Evolutionary conservation across 2,329 filamentous ascomycete species (phyloP).

Genomic region (Aureobasidium sp.): DNA sequence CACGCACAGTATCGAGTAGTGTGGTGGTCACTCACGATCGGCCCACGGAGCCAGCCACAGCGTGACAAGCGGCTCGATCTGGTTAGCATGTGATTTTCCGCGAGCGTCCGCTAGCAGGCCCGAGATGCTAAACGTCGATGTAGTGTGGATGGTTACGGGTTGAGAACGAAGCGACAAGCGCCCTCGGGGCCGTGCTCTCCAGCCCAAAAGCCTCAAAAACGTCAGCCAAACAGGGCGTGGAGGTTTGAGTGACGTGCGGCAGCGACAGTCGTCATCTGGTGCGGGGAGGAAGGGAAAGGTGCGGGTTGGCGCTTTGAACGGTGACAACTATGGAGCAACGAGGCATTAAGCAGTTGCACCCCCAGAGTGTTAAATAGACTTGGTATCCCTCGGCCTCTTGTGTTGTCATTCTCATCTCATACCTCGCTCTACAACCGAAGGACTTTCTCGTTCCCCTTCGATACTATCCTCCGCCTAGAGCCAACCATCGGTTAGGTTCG

Average conservation of each 20-base stretch:
- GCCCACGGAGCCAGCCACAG: neutral
- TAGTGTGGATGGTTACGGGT: neutral
- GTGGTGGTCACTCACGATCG: slow-evolving; percentile 10
- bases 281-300: neutral
- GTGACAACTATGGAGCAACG: neutral
- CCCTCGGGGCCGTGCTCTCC: neutral
- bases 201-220: neutral
- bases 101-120: neutral
- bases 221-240: neutral
- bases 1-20: neutral
- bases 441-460: neutral
- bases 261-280: neutral
- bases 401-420: neutral
- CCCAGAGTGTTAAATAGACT: slow-evolving; percentile 11
- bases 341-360: neutral
- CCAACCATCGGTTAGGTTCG: slow-evolving; percentile 3
- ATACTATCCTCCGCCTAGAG: neutral
- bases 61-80: slow-evolving; percentile 7
- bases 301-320: neutral
- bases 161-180: neutral
- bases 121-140: neutral
- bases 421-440: neutral
- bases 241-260: neutral
- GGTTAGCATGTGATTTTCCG: slow-evolving; percentile 9
- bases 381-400: slow-evolving; percentile 2